These are phyloP conservation scores for Ochetophila trinervis DNA, from an alignment of 306 rosid genomes.

Conservation along the genomic window DNA sequence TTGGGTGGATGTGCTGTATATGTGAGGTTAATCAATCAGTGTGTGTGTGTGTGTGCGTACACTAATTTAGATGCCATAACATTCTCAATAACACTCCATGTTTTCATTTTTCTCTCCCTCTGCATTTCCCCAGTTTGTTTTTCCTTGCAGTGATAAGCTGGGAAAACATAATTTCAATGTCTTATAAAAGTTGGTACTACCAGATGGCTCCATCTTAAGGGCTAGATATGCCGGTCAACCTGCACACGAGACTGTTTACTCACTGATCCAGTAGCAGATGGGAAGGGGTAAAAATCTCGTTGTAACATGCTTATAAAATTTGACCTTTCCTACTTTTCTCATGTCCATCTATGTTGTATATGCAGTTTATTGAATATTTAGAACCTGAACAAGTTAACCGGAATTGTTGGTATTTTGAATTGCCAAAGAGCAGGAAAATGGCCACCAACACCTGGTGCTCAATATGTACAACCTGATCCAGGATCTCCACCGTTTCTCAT, in stretches of 20 bases:
- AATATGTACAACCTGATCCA: slow-evolving; percentile 4
- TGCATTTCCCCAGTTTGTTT: not conserved
- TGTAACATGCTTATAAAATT: not conserved
- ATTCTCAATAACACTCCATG: too few relatives aligned
- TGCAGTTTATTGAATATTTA: slow-evolving; percentile 25
- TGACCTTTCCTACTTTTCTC: not conserved
- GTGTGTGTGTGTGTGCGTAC: too few relatives aligned
- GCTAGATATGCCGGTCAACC: slow-evolving; percentile 16
- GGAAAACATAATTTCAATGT: slow-evolving; percentile 16
- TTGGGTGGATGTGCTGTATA: slow-evolving; percentile 64
- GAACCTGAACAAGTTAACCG: slow-evolving; percentile 20
- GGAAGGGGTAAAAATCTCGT: not conserved
- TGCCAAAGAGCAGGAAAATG: slow-evolving; percentile 29
- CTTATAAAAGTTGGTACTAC: slow-evolving; percentile 17
- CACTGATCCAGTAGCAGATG: slow-evolving; percentile 9
- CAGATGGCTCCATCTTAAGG: slow-evolving; percentile 14
- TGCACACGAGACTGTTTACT: slow-evolving; percentile 19
- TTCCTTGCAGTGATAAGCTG: slow-evolving; percentile 12
- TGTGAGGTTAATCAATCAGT: slow-evolving; percentile 33
- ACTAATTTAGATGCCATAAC: too few relatives aligned
- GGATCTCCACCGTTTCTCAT: not conserved
- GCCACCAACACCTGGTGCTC: slow-evolving; percentile 8
- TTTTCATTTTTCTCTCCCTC: not conserved
- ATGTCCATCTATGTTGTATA: not conserved
- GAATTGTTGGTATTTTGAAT: slow-evolving; percentile 23